Evolutionary conservation across 2,329 filamentous ascomycete species (phyloP), one percentile per base, ranked within the genome.

Genomic region (Calonectria pteridis): DNA sequence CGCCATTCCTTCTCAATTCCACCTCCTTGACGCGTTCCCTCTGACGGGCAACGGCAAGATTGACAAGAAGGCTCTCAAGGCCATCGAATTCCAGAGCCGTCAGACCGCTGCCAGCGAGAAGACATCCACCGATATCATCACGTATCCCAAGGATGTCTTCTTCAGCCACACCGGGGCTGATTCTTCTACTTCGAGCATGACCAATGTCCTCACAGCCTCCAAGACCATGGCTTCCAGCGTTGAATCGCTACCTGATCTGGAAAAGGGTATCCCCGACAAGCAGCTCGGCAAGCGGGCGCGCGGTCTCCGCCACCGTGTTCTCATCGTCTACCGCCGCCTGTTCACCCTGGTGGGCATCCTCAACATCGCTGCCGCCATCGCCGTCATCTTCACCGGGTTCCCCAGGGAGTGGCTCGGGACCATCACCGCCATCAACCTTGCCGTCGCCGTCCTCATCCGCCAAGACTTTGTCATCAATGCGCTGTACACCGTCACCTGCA

Each of bases 1-100:
- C 77, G 89, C 88, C 0, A 84, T 90, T 13, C 90, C 90, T 0
- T 84, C 85, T 0, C 79, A 83, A 35, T 87, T 87, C 77, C 83
- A 86, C 29, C 82, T 85, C 28, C 79, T 89, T 2, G 79, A 82
- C 0, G 79, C 79, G 0, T 84, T 91, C 20, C 88, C 89, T 0
- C 83, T 89, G 55, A 91, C 89, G 0, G 74, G 84, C 18, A 91
- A 91, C 73, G 90, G 90, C 40, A 91, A 91, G 79, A 85, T 90
- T 46, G 88, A 91, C 81, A 91, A 90, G 83, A 83, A 82, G 16
- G 81, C 84, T 4, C 84, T 91, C 0, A 49, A 43, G 29, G 49
- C 62, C 11, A 50, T n/a, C 3, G 51, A 50, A 14, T 11, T 46
- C 50, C 14, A 43, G n/a, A 59, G 9, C 37, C 31, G 53, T 26